These are phyloP conservation scores for Nakazawaea molendinolei DNA, from an alignment of 805 yeast genomes.

Conservation along the genomic window DNA sequence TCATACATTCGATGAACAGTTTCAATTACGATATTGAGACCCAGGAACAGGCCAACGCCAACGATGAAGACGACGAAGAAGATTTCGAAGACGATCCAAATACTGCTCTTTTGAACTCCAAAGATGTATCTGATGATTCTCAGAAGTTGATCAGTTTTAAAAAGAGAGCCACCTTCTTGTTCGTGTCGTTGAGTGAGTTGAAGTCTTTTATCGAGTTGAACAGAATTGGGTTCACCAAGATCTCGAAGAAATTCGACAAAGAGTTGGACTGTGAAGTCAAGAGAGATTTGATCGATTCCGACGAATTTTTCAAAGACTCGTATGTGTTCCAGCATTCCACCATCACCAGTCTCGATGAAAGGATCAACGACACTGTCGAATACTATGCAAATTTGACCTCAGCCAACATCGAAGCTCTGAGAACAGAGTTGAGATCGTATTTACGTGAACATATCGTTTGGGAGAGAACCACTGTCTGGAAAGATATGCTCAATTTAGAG, in stretches of 20 bases:
- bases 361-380: constrained; percentile 22
- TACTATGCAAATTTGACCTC: constrained; percentile 22
- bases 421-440: constrained; percentile 49
- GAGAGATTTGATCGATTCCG: constrained; percentile 29
- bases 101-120: constrained; percentile 43
- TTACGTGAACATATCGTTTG: constrained; percentile 49
- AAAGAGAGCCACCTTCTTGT: constrained; percentile 37
- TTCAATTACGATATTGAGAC: constrained; percentile 15
- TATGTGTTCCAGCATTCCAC: constrained; percentile 30
- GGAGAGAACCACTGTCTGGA: constrained; percentile 52
- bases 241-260: constrained; percentile 47
- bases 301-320: constrained; percentile 30
- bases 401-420: constrained; percentile 34
- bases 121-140: constrained; percentile 40
- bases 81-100: constrained; percentile 30
- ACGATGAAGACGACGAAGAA: constrained; percentile 23
- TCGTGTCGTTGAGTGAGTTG: constrained; percentile 39
- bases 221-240: constrained; percentile 46
- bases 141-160: constrained; percentile 44
- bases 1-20: constrained; percentile 10
- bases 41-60: constrained; percentile 3
- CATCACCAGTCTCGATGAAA: constrained; percentile 21
- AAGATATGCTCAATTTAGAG: constrained; percentile 47
- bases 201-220: constrained; percentile 46
- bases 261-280: constrained; percentile 37